Conservation (phyloP, 805 yeast species). For the Candida yuanshanica region DNA sequence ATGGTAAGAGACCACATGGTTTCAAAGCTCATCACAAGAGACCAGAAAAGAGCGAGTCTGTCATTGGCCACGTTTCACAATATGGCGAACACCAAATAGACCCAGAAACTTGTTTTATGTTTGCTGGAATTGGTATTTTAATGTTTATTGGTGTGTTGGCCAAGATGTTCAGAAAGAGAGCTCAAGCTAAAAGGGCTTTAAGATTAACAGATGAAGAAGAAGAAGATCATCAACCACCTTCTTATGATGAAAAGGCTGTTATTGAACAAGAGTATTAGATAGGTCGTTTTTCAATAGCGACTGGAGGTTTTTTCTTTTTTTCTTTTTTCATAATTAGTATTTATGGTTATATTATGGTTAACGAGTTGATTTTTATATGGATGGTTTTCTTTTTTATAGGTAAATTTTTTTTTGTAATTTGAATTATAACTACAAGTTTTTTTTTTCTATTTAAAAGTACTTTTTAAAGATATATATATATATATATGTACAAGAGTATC, state of each 20-base stretch:
- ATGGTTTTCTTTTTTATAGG: neutral
- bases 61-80: neutral
- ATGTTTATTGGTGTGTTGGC: neutral
- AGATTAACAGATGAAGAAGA: constrained; percentile 3
- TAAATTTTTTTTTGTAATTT: neutral
- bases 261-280: constrained; percentile 3
- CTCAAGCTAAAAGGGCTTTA: neutral
- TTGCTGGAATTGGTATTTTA: neutral
- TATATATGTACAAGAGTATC: constrained; percentile 6
- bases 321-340: neutral
- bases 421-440: neutral
- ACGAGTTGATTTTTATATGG: neutral
- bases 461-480: constrained; percentile 4
- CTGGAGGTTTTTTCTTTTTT: neutral
- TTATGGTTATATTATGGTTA: neutral
- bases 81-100: neutral
- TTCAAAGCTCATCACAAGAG: neutral
- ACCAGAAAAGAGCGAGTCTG: neutral
- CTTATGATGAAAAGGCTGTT: constrained; percentile 2
- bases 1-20: neutral
- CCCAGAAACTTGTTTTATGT: neutral
- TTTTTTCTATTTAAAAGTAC: neutral
- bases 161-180: neutral
- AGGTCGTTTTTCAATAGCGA: neutral
- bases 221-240: constrained; percentile 4